Conservation (phyloP, 305 asterid genomes). For the Fraxinus sp. region DNA sequence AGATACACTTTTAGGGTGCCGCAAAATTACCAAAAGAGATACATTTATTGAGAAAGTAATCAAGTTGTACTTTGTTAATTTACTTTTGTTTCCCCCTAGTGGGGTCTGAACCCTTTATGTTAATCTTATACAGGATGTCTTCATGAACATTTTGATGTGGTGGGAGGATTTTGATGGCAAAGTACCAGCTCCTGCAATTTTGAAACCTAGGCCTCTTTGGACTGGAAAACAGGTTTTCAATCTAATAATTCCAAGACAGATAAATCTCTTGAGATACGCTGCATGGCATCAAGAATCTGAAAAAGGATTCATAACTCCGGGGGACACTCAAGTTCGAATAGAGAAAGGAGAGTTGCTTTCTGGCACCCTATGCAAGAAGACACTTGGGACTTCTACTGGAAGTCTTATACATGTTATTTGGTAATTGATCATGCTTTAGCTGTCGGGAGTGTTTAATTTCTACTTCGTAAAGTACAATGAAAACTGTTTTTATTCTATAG, state of each 20-base stretch:
- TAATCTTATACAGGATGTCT: slow-evolving; percentile 75
- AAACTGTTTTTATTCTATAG: background rate
- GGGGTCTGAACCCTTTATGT: background rate
- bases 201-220: slow-evolving; percentile 98
- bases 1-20: slow-evolving; percentile 95
- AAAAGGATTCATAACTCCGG: slow-evolving; percentile 84
- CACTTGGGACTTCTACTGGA: slow-evolving; percentile 94
- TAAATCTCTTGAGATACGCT: slow-evolving; percentile 79
- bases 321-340: slow-evolving; percentile 94
- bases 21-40: slow-evolving; percentile 92
- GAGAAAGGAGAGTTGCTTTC: slow-evolving; percentile 95
- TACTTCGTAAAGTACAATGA: background rate
- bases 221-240: slow-evolving; percentile 98
- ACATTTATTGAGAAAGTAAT: slow-evolving; percentile 93
- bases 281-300: slow-evolving; percentile 96
- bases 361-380: slow-evolving; percentile 97
- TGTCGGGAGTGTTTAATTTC: background rate
- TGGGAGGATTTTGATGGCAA: slow-evolving; percentile 99
- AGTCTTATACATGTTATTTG: slow-evolving; percentile 98
- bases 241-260: slow-evolving; percentile 90
- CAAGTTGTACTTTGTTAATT: background rate
- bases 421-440: slow-evolving; percentile 32
- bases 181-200: slow-evolving; percentile 92
- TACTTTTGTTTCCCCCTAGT: background rate
- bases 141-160: slow-evolving; percentile 99